Base-by-base conservation (phyloP, 108 stramenopile species). In the Skeletonema potamos region DNA sequence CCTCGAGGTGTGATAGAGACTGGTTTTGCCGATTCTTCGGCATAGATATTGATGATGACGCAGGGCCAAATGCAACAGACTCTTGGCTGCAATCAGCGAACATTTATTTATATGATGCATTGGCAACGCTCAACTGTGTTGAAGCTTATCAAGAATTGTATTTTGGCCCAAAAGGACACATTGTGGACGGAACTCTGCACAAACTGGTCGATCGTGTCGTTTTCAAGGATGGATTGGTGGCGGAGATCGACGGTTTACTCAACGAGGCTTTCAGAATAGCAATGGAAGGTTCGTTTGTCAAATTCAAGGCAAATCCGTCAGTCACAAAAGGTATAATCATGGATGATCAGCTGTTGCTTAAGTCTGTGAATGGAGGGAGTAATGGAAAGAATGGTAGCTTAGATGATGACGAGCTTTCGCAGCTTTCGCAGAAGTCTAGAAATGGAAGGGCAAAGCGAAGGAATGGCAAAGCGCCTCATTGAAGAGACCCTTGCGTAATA, bases 11-110 rank as follows among this genome's bases (percentile, higher is more conserved):
- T 26, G 63, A 64, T 9, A 54, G 48, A 27, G 56, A 54, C 10
- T 64, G 63, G 63, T 64, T 64, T 56, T 64, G 54, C 10, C 22
- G 13, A 6, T 64, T 64, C 51, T 64, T 64, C 22, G 22, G 54
- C 6, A 24, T 27, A 6, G 12, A 6, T 5, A 27, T 27, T 56
- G 56, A 54, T 44, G 58, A 59, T 39, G 18, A 59, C 8, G 43
- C 29, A 12, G 58, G 7, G 37, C 41, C 27, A 36, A 0, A 7
- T 46, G 43, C 58, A 46, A 18, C 41, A 46, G 58, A 46, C 37
- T 7, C 2, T 7, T 59, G 41, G 58, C 17, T 39, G 20, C 27
- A 13, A 39, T 59, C 27, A 11, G 43, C 58, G 12, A 46, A 18
- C 43, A 59, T 51, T 51, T 51, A 51, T 51, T 51, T 51, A 24